Conservation (phyloP, 805 yeast species). For the Metschnikowia kunwiensis region DNA sequence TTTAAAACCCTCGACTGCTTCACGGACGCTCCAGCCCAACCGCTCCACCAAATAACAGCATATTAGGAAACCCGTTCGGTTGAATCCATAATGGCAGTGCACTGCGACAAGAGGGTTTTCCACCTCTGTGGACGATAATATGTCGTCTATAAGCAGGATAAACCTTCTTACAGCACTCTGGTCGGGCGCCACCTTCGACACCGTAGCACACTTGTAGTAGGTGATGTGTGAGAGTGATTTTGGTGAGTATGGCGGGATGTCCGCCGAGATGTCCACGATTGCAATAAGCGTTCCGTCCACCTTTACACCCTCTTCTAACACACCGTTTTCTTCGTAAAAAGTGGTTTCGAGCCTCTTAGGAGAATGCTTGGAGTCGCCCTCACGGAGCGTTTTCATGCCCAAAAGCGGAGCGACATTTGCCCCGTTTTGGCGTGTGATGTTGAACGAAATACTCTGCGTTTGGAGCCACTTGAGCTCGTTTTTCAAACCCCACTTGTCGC, state of each 20-base stretch:
- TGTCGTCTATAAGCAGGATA: conserved; percentile 49
- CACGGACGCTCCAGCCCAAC: conserved; percentile 56
- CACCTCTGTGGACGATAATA: conserved; percentile 25
- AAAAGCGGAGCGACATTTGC: conserved; percentile 46
- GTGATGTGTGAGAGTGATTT: conserved; percentile 47
- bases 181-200: conserved; percentile 73
- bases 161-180: conserved; percentile 55
- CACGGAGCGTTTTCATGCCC: conserved; percentile 74
- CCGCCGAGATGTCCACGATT: conserved; percentile 67
- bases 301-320: conserved; percentile 22
- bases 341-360: conserved; percentile 50
- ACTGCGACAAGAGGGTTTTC: conserved; percentile 50
- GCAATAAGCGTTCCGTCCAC: conserved; percentile 46
- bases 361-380: conserved; percentile 58
- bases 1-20: conserved; percentile 59
- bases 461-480: conserved; percentile 71
- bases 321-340: conserved; percentile 30
- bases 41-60: conserved; percentile 65
- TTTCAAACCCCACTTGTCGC: conserved; percentile 77
- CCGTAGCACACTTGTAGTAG: conserved; percentile 73
- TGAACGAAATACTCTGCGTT: conserved; percentile 48
- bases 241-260: conserved; percentile 71
- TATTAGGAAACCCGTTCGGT: conserved; percentile 71
- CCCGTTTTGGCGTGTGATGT: conserved; percentile 28
- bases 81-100: conserved; percentile 82